Percentiles rank a stretch among this genome's conserved stretches.
phyloP scores from a whole-genome alignment of 768 basidiomycete genomes.

The Serendipita sp. region DNA sequence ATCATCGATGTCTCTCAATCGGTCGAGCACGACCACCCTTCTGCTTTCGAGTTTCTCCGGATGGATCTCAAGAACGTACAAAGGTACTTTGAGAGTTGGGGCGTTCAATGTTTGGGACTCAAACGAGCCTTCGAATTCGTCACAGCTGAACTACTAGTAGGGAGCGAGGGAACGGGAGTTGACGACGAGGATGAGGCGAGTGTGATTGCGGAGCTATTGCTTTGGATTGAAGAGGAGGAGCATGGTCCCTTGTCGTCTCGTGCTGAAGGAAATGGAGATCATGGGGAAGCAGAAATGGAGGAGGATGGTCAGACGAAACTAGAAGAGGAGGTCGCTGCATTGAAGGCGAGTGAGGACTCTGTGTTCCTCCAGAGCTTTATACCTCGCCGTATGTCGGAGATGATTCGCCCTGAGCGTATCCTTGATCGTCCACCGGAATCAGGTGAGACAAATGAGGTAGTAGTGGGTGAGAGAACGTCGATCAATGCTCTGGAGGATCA shows the following conservation, averaged over 20 bases:
- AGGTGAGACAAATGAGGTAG: too few species aligned
- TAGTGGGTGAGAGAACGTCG: too few species aligned
- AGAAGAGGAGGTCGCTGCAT: conserved; percentile 14
- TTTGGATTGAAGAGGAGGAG: conserved; percentile 32
- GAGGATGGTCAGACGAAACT: conserved; percentile 12
- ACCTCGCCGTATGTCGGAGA: conserved; percentile 79
- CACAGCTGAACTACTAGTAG: conserved; percentile 24
- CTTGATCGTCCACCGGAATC: conserved; percentile 35
- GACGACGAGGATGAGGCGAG: conserved; percentile 6
- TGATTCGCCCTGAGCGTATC: conserved; percentile 90
- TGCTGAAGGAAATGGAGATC: background rate
- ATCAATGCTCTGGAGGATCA: too few species aligned
- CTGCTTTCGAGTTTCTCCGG: conserved; percentile 90
- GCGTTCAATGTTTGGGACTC: conserved; percentile 62
- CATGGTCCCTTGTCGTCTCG: conserved; percentile 14
- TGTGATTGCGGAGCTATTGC: conserved; percentile 20
- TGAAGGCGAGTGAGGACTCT: conserved; percentile 54
- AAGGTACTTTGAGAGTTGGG: conserved; percentile 72
- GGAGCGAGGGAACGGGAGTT: conserved; percentile 13
- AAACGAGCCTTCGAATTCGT: conserved; percentile 81
- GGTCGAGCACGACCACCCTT: conserved; percentile 95
- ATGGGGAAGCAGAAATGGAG: conserved; percentile 6
- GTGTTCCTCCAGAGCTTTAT: conserved; percentile 88
- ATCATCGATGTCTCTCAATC: conserved; percentile 98
- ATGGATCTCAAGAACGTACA: conserved; percentile 85